Conservation (phyloP, 1,284 basidiomycete genomes). For the Tilletiopsis washingtonensis region DNA sequence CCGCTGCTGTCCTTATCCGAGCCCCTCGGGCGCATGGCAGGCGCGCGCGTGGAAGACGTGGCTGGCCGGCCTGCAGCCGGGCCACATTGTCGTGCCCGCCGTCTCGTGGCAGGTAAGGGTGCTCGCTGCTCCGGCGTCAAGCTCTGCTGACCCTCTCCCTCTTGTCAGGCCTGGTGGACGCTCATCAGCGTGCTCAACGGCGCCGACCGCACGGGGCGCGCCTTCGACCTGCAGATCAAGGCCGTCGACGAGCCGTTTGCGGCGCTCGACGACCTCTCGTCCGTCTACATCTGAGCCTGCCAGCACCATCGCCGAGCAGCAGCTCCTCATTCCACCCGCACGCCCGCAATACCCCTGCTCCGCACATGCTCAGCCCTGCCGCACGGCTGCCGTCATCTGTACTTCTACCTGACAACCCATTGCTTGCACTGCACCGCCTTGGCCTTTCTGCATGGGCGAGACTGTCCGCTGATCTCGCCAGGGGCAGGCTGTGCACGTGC, state of each 20-base stretch:
- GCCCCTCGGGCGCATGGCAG: constrained; percentile 24
- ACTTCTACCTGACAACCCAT: too few species aligned
- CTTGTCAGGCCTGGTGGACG: constrained; percentile 46
- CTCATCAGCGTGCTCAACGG: constrained; percentile 41
- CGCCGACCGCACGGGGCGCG: constrained; percentile 31
- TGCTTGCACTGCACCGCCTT: too few species aligned
- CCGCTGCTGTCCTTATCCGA: constrained; percentile 32
- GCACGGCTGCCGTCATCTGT: too few species aligned
- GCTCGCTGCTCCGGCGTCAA: too few species aligned
- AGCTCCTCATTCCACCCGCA: too few species aligned
- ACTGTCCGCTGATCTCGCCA: too few species aligned
- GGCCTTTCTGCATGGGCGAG: too few species aligned
- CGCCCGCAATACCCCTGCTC: too few species aligned
- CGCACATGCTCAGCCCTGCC: too few species aligned
- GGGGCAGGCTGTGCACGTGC: too few species aligned
- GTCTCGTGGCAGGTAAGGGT: constrained; percentile 41
- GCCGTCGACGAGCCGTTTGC: constrained; percentile 29
- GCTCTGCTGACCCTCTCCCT: too few species aligned
- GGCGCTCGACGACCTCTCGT: constrained; percentile 20
- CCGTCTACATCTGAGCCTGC: constrained; percentile 30
- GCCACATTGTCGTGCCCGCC: constrained; percentile 34
- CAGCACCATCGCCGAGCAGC: too few species aligned
- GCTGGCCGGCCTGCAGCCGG: constrained; percentile 25
- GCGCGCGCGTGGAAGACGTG: constrained; percentile 27
- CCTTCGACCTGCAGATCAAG: constrained; percentile 40